Evolutionary conservation across 805 yeast species (phyloP).

Genomic region (Tetrapisispora namnaoensis): DNA sequence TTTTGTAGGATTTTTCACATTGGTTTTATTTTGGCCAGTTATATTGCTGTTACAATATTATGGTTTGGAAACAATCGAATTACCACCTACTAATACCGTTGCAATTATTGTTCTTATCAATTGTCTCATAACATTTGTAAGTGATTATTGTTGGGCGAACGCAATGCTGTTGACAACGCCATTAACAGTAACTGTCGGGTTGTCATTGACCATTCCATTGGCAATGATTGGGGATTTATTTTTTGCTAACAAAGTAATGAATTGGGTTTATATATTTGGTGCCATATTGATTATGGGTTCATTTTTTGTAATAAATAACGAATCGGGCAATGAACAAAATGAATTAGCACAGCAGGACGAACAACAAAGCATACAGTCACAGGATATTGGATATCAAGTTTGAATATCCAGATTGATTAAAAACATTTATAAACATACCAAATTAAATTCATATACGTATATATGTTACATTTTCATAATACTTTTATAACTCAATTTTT

Average conservation of each 20-base stretch:
- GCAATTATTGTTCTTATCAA: constrained; percentile 50
- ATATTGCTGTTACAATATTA: constrained; percentile 51
- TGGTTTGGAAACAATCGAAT: constrained; percentile 60
- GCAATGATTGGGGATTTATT: constrained; percentile 88
- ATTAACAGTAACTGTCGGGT: constrained; percentile 88
- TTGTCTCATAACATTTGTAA: constrained; percentile 67
- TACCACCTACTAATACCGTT: constrained; percentile 50
- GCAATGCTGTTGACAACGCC: constrained; percentile 93
- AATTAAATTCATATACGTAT: too few relatives aligned
- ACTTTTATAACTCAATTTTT: too few relatives aligned
- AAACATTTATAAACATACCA: background rate
- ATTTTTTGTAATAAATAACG: constrained; percentile 72
- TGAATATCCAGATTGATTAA: background rate
- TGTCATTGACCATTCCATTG: constrained; percentile 86
- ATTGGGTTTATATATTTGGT: constrained; percentile 61
- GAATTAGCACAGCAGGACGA: background rate
- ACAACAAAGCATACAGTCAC: background rate
- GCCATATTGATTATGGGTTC: constrained; percentile 74
- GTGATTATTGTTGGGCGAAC: constrained; percentile 93
- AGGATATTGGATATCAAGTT: background rate
- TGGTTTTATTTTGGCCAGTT: constrained; percentile 74
- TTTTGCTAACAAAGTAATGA: constrained; percentile 53
- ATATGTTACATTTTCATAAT: background rate
- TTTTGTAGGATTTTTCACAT: constrained; percentile 80
- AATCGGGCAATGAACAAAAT: constrained; percentile 51